These are phyloP conservation scores for Hygrophoropsis aurantiaca DNA, from an alignment of 768 basidiomycete species.

Conservation along the genomic window DNA sequence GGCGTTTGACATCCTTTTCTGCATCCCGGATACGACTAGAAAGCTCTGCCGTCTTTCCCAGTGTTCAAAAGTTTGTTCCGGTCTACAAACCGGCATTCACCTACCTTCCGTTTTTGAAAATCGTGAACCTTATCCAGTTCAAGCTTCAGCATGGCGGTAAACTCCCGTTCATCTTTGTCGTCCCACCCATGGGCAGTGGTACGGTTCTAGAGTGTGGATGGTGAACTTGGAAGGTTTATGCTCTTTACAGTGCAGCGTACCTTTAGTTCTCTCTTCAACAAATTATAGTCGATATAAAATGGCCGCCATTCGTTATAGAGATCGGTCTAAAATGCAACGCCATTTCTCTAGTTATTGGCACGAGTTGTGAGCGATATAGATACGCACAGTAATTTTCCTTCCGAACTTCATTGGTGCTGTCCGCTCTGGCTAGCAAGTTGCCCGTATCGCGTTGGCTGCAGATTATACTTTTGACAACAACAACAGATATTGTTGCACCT, in stretches of 20 bases:
- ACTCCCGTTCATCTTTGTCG: slow-evolving; percentile 77
- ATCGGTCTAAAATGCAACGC: slow-evolving; percentile 51
- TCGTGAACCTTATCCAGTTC: slow-evolving; percentile 94
- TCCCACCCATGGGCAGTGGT: slow-evolving; percentile 67
- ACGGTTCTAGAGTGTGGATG: slow-evolving; percentile 34
- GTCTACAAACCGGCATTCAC: slow-evolving; percentile 8
- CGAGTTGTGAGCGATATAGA: background rate
- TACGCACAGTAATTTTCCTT: slow-evolving; percentile 65
- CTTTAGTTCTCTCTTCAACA: slow-evolving; percentile 89
- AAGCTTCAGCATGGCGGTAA: slow-evolving; percentile 72
- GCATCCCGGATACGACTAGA: slow-evolving; percentile 79
- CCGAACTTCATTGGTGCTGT: slow-evolving; percentile 71
- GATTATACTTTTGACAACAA: too few species aligned
- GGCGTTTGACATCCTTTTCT: slow-evolving; percentile 74
- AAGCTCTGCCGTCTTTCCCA: slow-evolving; percentile 71
- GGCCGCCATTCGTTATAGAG: slow-evolving; percentile 90
- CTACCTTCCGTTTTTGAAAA: slow-evolving; percentile 88
- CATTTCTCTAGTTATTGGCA: background rate
- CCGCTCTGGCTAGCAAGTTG: too few species aligned
- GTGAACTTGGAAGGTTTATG: background rate
- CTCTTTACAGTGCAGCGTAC: slow-evolving; percentile 31
- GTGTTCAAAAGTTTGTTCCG: background rate
- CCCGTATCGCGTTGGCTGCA: too few species aligned
- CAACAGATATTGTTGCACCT: too few species aligned
- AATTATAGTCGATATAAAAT: slow-evolving; percentile 88